Evolutionary conservation across 192 early-diverging fungal species (phyloP), one percentile per base, ranked within the genome.

Genomic region (Umbelopsis isabellina): DNA sequence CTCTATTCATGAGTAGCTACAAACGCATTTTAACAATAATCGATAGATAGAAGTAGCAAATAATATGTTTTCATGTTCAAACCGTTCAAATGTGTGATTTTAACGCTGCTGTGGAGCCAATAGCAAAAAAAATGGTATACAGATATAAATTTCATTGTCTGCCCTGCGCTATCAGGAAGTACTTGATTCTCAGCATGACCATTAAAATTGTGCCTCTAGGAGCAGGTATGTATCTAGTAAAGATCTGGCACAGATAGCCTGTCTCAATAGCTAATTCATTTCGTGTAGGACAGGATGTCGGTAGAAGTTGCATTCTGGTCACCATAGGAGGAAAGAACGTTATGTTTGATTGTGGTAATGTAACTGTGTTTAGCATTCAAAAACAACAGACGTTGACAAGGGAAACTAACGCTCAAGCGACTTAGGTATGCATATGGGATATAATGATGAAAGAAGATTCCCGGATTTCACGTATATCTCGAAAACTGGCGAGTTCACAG

Each of bases 401-500:
- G 3, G 21, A 9, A 9, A 52, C 51, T 25, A 10, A 22, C 41
- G 46, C 44, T 4, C 1, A 13, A 41, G 2, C 0, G 10, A 66
- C 3, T 65, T 37, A 77, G 77, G 93, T 25, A 93, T 95, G 91
- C 93, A 93, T 79, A 93, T 98, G 97, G 95, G 95, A 20, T 97
- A 92, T 79, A 90, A 88, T 67, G 97, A 97, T 75, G 89, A 91
- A 67, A 86, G 97, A 53, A 84, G 94, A 49, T 99, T 95, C 70
- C 97, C 96, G 1, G 95, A 99, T 78, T 99, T 99, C 67, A 89
- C 85, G 66, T 96, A 95, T 78, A 93, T 98, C 16, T 93, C 92
- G 46, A 92, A 89, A 46, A 81, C 89, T 37, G 91, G 89, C 49
- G 83, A 93, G 69, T 96, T 91, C 74, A 94, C 91, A 44, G 86